phyloP scores from a whole-genome alignment of 345 rosid genomes.

The Crucihimalaya himalaica region DNA sequence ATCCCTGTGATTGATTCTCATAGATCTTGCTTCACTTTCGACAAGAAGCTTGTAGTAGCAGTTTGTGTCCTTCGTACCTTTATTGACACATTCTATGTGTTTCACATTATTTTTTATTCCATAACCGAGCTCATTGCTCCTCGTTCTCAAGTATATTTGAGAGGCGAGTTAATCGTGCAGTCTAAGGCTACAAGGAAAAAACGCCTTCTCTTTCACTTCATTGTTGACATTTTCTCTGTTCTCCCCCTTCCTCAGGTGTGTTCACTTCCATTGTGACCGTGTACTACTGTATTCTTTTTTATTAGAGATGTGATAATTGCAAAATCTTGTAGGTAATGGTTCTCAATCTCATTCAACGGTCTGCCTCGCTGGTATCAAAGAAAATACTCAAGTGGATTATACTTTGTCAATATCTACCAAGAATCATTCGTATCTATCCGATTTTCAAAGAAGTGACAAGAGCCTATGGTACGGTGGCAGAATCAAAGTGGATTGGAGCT shows the following conservation, averaged over 20 bases:
- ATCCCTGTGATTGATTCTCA: constrained; percentile 26
- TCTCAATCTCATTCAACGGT: neutral
- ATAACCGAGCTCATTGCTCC: constrained; percentile 21
- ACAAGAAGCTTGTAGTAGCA: neutral
- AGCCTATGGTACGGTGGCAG: constrained; percentile 26
- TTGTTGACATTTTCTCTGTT: constrained; percentile 22
- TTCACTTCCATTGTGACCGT: neutral
- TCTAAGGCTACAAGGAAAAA: constrained; percentile 4
- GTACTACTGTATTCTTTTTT: neutral
- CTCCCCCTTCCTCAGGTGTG: constrained; percentile 39
- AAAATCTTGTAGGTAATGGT: constrained; percentile 31
- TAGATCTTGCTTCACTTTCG: constrained; percentile 1
- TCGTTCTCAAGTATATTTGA: constrained; percentile 2
- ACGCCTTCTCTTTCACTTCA: neutral
- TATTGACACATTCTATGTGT: constrained; percentile 20
- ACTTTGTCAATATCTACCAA: constrained; percentile 27
- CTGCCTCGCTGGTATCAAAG: constrained; percentile 1
- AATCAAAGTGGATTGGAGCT: constrained; percentile 33
- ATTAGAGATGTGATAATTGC: neutral
- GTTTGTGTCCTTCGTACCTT: constrained; percentile 25
- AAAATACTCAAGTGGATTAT: constrained; percentile 15
- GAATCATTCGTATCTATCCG: constrained; percentile 31
- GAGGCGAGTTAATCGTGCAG: neutral
- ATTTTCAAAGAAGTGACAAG: constrained; percentile 18
- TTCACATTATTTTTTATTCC: constrained; percentile 17